Conservation (phyloP, 202 grass and related monocot genomes). For the Saccharum hybrid region DNA sequence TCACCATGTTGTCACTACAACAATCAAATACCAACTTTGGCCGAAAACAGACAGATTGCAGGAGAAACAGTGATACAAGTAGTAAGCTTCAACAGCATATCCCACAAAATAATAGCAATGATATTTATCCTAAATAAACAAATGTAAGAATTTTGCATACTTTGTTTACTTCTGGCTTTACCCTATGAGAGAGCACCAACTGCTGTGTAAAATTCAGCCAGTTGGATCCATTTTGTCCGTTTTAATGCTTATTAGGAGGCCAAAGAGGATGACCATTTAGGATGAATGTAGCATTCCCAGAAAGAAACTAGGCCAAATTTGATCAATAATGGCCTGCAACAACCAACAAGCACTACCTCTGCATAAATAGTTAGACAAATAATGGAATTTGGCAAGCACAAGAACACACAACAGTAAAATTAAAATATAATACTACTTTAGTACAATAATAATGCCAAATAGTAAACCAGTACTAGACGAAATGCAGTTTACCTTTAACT, state of each 20-base stretch:
- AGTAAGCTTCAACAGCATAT: conserved; percentile 23
- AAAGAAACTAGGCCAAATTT: conserved; percentile 12
- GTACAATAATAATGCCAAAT: conserved; percentile 10
- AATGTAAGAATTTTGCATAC: background rate
- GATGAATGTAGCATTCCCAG: conserved; percentile 20
- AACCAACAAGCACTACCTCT: conserved; percentile 36
- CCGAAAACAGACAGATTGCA: conserved; percentile 15
- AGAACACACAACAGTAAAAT: background rate
- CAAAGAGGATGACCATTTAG: background rate
- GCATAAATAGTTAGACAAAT: conserved; percentile 30
- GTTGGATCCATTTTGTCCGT: background rate
- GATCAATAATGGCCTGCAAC: conserved; percentile 11
- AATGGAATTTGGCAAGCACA: conserved; percentile 21
- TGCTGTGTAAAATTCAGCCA: background rate
- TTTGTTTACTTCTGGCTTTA: conserved; percentile 18
- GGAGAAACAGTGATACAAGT: background rate
- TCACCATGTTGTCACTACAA: conserved; percentile 3
- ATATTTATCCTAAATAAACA: conserved; percentile 5
- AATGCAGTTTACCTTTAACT: conserved; percentile 51
- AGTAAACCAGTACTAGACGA: conserved; percentile 22
- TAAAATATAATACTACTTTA: conserved; percentile 26
- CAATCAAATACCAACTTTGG: background rate
- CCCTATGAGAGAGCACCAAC: conserved; percentile 34
- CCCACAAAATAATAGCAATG: background rate
- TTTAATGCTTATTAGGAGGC: conserved; percentile 11